Base-by-base conservation (phyloP, 345 rosid genomes). In the Rhizophora mangle region DNA sequence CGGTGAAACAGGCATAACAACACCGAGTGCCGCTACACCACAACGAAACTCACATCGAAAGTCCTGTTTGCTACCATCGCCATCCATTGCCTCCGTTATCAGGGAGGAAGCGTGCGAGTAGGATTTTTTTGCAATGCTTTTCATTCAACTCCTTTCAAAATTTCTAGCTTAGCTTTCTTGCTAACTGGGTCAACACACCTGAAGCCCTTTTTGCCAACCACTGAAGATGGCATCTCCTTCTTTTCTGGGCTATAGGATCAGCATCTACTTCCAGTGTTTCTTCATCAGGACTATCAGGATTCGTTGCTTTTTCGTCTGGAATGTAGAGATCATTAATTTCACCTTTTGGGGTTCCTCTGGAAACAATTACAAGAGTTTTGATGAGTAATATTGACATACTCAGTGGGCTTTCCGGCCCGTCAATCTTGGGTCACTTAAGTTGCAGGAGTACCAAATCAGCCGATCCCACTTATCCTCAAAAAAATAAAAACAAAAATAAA, bases 1-100 rank as follows among this genome's bases (percentile, higher is more conserved):
- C 8, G 36, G 36, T 32, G 36, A 32, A 32, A 32, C 36, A 6
- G 36, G 36, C 0, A 32, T 32, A 32, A 32, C 6, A 32, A 32
- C 88, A 89, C 65, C 96, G 87, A 85, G 11, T 91, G 97, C 85
- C 97, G 98, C 89, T 65, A 89, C 95, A 61, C 93, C 97, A 60
- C 91, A 93, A 66, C 83, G 93, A 82, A 89, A 96, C 79, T 94
- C 97, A 61, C 97, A 94, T 62, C 91, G 86, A 29, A 81, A 49
- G 71, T 55, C 81, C 63, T 63, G 69, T 43, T 78, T 72, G 43
- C 72, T 70, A 34, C 78, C 80, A 67, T 71, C 77, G 32, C 36
- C 61, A 56, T 60, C 70, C 73, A 24, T 65, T 65, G 11, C 80
- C 79, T 72, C 72, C 83, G 62, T 82, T 30, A 57, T 80, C 70